phyloP scores from a whole-genome alignment of 371 early-diverging fungal genomes.

The Actinomucor elegans region DNA sequence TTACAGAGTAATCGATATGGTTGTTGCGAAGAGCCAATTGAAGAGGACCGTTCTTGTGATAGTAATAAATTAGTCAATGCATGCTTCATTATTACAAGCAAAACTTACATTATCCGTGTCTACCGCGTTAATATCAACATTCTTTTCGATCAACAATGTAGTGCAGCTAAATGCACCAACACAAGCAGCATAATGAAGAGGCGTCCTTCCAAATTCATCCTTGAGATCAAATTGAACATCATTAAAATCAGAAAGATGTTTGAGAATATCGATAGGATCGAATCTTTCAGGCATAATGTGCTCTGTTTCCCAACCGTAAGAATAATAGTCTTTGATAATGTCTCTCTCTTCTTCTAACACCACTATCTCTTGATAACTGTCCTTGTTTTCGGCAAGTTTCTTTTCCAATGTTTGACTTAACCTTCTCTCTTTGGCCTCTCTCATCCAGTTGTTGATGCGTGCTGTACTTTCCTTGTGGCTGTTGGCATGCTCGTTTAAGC shows the following conservation, averaged over 20 bases:
- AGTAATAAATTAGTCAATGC: neutral
- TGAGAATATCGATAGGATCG: slow-evolving; percentile 62
- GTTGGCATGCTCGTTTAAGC: neutral
- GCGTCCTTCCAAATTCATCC: slow-evolving; percentile 51
- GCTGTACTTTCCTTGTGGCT: neutral
- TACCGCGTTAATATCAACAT: slow-evolving; percentile 32
- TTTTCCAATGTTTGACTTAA: neutral
- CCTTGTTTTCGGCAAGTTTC: neutral
- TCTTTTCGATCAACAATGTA: slow-evolving; percentile 35
- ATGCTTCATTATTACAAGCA: neutral
- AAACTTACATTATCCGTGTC: slow-evolving; percentile 51
- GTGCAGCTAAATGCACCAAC: slow-evolving; percentile 60
- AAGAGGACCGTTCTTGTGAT: slow-evolving; percentile 43
- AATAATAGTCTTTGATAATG: neutral
- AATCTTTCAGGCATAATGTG: slow-evolving; percentile 11
- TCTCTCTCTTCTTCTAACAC: slow-evolving; percentile 7
- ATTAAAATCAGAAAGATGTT: slow-evolving; percentile 26
- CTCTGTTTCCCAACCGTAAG: slow-evolving; percentile 3
- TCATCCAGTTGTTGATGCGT: slow-evolving; percentile 6
- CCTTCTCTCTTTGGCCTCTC: slow-evolving; percentile 4
- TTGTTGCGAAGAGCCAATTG: slow-evolving; percentile 49
- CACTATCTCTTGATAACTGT: neutral
- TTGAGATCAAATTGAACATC: slow-evolving; percentile 23
- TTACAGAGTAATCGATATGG: slow-evolving; percentile 56
- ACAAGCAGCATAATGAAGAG: slow-evolving; percentile 62